Evolutionary conservation across 768 basidiomycete species (phyloP), one percentile per base, ranked within the genome.

Genomic region (Boletus rubescentipes): DNA sequence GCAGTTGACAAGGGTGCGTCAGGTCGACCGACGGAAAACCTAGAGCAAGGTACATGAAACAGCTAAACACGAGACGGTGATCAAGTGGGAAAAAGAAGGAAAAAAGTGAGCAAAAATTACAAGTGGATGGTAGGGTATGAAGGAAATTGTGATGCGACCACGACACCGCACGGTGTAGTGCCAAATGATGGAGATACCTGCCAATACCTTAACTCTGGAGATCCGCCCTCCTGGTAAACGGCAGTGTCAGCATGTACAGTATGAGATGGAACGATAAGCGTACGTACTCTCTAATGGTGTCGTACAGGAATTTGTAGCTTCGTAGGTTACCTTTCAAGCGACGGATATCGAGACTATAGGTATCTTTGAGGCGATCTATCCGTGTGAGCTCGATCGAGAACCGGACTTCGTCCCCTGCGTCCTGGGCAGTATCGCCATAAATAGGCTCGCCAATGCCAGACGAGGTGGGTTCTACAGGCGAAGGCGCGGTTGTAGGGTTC

Each of bases 361-460:
- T 91, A 67, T 92, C 91, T 61, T 87, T 91, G 63, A 98, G 78
- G 58, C 93, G 84, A 70, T 92, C 89, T 63, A 99, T 78, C 63
- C 90, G 77, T 43, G 96, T 98, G 58, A 99, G 73, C 75, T 99
- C 97, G 57, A 98, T 89, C 12, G 86, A 91, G 77, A 98, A 98
- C 61, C 91, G 85, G 61, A 99, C 93, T 83, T 98, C 97, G 62
- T 96, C 96, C 30, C 93, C 93, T 18, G 84, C 83, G 65, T 98
- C 97, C 61, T 89, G 82, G 5, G 78, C 67, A n/a, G 75, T 61
- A 52, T 91, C 91, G 14, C 95, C 95, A 64, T 96, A 98, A 20
- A 87, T 66, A 20, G 85, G 73, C 50, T 87, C 81, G n/a, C 64
- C 60, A 46, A 72, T 72, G 41, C 61, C 46, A 0, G 61, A 52